Conservation (phyloP, 1,139 yeast species). For the Candida pseudoviswanathii region DNA sequence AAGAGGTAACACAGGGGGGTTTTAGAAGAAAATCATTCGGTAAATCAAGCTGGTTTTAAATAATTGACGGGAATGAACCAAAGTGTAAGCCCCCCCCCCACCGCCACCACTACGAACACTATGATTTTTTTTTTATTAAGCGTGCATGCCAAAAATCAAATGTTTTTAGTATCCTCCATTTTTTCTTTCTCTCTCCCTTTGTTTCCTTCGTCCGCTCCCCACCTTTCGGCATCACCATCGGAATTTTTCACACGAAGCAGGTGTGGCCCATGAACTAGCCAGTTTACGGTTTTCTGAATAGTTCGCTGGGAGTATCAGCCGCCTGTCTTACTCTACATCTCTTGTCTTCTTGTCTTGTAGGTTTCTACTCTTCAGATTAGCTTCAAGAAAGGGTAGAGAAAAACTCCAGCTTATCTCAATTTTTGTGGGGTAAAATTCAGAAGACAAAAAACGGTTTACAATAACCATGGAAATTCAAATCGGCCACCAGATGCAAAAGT, state of each 20-base stretch:
- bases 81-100: neutral
- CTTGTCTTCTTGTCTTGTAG: neutral
- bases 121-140: neutral
- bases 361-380: neutral
- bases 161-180: neutral
- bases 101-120: no score
- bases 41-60: neutral
- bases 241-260: neutral
- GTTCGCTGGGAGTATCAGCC: no score
- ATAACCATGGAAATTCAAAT: conserved; percentile 8
- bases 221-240: neutral
- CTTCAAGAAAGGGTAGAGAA: neutral
- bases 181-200: neutral
- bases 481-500: neutral
- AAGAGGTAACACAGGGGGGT: neutral
- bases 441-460: conserved; percentile 2
- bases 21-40: neutral
- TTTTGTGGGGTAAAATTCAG: conserved; percentile 10
- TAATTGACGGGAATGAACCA: neutral
- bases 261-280: neutral
- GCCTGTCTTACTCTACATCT: neutral
- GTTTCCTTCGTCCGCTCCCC: neutral
- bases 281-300: no score
- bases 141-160: neutral
- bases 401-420: neutral